Percentiles rank a stretch among this genome's conserved stretches.
Evolutionary conservation across 2,329 filamentous ascomycete species (phyloP).

Genomic region (Colletotrichum tropicale): DNA sequence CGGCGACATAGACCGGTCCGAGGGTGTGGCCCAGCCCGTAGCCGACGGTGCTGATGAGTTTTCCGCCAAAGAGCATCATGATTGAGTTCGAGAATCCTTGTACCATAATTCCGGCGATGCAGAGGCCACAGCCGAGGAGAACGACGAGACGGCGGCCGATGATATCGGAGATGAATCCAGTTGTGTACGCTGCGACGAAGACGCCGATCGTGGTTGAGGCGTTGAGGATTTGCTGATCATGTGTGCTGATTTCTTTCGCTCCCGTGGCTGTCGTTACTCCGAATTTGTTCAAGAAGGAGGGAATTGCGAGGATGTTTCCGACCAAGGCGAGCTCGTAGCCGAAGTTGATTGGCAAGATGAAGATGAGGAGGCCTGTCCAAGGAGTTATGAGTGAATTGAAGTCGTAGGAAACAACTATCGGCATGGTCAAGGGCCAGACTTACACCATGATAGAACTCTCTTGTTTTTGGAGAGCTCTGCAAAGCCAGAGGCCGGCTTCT

Average conservation of each 20-base stretch:
- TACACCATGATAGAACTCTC: neutral
- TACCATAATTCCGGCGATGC: conserved; percentile 7
- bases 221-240: neutral
- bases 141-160: conserved; percentile 12
- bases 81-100: conserved; percentile 11
- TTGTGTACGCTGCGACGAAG: conserved; percentile 8
- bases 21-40: conserved; percentile 12
- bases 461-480: neutral
- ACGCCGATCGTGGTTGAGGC: neutral
- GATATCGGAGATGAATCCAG: neutral
- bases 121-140: neutral
- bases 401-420: accelerated
- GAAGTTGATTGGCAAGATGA: conserved; percentile 9
- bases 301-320: neutral
- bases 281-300: neutral
- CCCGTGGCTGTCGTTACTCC: neutral
- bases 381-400: accelerated
- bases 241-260: neutral
- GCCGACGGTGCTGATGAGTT: conserved; percentile 11
- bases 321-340: conserved; percentile 1
- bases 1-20: conserved; percentile 21
- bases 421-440: neutral
- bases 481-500: neutral
- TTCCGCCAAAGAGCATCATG: conserved; percentile 13
- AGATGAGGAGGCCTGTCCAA: neutral